Evolutionary conservation across 306 rosid species (phyloP).

Genomic region (Sicyos edulis): DNA sequence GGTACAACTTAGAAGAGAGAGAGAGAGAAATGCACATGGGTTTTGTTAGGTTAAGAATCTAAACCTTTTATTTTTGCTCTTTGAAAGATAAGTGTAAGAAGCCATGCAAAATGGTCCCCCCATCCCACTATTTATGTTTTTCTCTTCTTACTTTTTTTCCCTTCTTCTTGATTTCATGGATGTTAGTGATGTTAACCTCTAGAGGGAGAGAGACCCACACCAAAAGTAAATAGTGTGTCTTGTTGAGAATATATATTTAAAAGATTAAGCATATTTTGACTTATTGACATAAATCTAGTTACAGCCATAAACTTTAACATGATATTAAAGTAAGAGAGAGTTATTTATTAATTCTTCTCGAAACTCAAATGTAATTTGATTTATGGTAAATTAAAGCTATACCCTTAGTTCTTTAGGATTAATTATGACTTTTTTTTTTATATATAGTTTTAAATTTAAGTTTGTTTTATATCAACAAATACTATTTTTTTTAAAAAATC

Average conservation of each 20-base stretch:
- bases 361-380: no score
- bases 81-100: slow-evolving; percentile 38
- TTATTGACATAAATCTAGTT: background rate
- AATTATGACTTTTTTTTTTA: no score
- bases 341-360: background rate
- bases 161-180: slow-evolving; percentile 27
- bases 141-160: background rate
- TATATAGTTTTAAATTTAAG: no score
- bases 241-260: background rate
- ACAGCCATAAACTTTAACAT: slow-evolving; percentile 1
- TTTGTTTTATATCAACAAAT: no score
- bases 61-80: slow-evolving; percentile 27
- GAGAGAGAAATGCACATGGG: slow-evolving; percentile 31
- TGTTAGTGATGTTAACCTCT: slow-evolving; percentile 16
- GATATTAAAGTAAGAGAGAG: background rate
- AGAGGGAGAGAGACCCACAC: slow-evolving; percentile 17
- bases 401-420: no score
- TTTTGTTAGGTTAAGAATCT: slow-evolving; percentile 29
- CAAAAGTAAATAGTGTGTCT: slow-evolving; percentile 20
- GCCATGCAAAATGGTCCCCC: slow-evolving; percentile 68
- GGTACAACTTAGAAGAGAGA: background rate
- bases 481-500: no score
- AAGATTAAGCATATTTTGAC: background rate
- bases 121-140: slow-evolving; percentile 36
- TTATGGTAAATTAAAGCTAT: no score